phyloP scores from a whole-genome alignment of 2,329 filamentous ascomycete genomes.

The Botrytis aclada region DNA sequence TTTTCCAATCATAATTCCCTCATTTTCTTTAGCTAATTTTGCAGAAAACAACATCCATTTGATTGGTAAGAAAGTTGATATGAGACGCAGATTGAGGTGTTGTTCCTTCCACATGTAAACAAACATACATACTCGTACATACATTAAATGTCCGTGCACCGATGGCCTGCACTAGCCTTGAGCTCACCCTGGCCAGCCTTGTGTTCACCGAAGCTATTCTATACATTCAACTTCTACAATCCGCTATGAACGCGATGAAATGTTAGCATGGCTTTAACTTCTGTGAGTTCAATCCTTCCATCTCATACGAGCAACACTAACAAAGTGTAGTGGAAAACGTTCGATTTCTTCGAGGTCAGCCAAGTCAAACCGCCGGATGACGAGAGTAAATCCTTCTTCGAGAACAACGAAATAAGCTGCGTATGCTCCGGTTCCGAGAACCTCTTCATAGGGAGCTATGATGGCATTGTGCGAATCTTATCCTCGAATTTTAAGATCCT shows the following conservation, averaged over 20 bases:
- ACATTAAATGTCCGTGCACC: constrained; percentile 2
- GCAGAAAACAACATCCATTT: background rate
- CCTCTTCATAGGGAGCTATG: constrained; percentile 80
- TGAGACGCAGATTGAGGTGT: background rate
- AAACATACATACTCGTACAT: background rate
- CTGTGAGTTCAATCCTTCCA: constrained; percentile 21
- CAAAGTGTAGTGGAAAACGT: constrained; percentile 79
- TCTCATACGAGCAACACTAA: constrained; percentile 8
- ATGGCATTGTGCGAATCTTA: constrained; percentile 85
- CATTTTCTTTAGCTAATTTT: background rate
- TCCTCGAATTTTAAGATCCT: constrained; percentile 84
- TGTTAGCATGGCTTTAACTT: constrained; percentile 32
- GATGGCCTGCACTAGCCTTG: constrained; percentile 15
- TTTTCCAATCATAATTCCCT: background rate
- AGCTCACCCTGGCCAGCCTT: constrained; percentile 16
- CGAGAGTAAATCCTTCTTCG: constrained; percentile 74
- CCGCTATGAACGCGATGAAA: constrained; percentile 13
- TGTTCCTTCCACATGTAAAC: background rate
- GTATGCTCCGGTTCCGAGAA: constrained; percentile 84
- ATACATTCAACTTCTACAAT: background rate
- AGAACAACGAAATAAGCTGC: constrained; percentile 78
- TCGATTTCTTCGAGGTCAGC: constrained; percentile 98
- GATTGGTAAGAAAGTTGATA: background rate
- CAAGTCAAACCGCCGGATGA: constrained; percentile 75
- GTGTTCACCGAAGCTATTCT: constrained; percentile 3